Conservation (phyloP, 441 rosid genomes). For the Kokia cookei region DNA sequence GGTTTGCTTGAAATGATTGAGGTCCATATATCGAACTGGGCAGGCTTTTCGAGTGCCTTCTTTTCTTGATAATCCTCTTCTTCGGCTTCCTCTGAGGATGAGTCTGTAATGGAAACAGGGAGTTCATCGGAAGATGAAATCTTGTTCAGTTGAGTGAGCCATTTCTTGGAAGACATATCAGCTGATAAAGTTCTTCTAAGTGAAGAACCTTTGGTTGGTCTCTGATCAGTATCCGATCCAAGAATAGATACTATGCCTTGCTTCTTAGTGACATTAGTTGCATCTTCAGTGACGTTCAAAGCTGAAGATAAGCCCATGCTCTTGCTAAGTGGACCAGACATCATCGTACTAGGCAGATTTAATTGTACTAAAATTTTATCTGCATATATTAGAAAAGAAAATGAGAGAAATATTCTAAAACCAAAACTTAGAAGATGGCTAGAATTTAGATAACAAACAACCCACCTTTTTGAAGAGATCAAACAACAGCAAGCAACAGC, state of each 20-base stretch:
- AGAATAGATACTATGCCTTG: conserved; percentile 78
- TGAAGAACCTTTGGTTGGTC: conserved; percentile 30
- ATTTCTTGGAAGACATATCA: conserved; percentile 72
- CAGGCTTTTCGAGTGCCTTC: conserved; percentile 21
- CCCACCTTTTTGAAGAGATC: conserved; percentile 11
- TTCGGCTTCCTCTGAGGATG: conserved; percentile 11
- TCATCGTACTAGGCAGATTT: conserved; percentile 14
- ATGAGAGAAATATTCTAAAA: not conserved
- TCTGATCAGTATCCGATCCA: conserved; percentile 27
- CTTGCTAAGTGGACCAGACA: conserved; percentile 48
- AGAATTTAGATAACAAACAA: not conserved
- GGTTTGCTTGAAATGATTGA: conserved; percentile 45
- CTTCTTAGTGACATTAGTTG: conserved; percentile 15
- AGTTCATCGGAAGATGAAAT: conserved; percentile 47
- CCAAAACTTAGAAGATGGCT: not conserved
- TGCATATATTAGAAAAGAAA: not conserved
- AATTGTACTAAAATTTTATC: conserved; percentile 12
- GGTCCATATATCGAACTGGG: conserved; percentile 55
- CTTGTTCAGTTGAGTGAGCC: conserved; percentile 52
- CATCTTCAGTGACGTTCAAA: conserved; percentile 31
- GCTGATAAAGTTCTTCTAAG: conserved; percentile 73
- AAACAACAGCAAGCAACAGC: conserved; percentile 18
- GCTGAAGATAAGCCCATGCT: conserved; percentile 46
- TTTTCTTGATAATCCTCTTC: conserved; percentile 17
- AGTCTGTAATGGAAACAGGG: conserved; percentile 8